Evolutionary conservation across 345 rosid species (phyloP).

Genomic region (Raphanus sativus): DNA sequence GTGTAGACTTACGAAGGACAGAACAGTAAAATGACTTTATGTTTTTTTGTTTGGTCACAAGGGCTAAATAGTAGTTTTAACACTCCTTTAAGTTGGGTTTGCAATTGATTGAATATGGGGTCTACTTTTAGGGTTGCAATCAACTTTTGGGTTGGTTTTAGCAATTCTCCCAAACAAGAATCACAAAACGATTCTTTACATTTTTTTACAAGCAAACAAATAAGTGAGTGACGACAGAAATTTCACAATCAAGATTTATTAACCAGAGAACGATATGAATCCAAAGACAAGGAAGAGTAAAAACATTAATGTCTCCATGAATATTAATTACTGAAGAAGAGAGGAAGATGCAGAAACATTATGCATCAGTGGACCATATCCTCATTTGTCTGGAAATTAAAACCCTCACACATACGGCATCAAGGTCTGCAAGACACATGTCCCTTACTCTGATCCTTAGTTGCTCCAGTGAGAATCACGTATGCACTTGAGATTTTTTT

Average conservation of each 20-base stretch:
- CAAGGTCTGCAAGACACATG: background rate
- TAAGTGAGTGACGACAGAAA: background rate
- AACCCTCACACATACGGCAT: background rate
- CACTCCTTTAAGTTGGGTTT: no score
- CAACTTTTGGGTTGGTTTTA: no score
- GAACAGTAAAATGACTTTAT: no score
- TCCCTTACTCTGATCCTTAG: background rate
- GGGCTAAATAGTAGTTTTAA: no score
- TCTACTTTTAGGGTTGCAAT: no score
- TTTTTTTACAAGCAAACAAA: background rate
- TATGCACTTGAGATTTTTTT: background rate
- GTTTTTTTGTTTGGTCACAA: no score
- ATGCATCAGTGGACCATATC: background rate
- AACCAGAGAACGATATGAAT: background rate
- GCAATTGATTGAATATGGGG: no score
- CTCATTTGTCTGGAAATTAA: background rate
- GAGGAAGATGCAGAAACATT: background rate
- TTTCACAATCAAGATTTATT: background rate
- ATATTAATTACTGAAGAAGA: background rate
- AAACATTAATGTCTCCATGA: background rate
- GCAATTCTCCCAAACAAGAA: background rate
- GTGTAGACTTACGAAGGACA: no score
- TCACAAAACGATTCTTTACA: background rate
- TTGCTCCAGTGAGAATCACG: background rate
- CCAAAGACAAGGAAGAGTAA: background rate